A percentile compares a stretch with the other conserved stretches of the same genome.
phyloP scores from a whole-genome alignment of 192 early-diverging fungal species.

The Coemansia sp. region DNA sequence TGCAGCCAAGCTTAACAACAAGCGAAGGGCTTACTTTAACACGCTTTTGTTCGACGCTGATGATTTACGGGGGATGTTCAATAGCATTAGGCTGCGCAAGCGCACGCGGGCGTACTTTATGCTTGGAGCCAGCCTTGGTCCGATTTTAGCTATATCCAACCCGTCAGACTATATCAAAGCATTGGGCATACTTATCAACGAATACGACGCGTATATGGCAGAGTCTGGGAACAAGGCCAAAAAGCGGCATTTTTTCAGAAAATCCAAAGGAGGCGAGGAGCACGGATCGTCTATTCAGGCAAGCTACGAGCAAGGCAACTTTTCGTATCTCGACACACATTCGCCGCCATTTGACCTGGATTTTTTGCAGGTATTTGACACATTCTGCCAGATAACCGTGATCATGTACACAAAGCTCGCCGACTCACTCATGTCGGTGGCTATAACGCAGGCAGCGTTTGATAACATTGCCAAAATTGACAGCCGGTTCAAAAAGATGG shows the following conservation, averaged over 20 bases:
- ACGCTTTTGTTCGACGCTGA: constrained; percentile 45
- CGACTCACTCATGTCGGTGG: constrained; percentile 41
- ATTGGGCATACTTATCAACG: constrained; percentile 59
- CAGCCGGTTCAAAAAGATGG: constrained; percentile 67
- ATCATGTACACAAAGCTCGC: constrained; percentile 61
- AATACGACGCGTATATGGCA: constrained; percentile 56
- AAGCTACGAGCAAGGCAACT: constrained; percentile 43
- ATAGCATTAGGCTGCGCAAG: constrained; percentile 48
- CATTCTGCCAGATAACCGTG: constrained; percentile 62
- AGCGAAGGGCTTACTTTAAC: constrained; percentile 50
- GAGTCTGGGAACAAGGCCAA: constrained; percentile 49
- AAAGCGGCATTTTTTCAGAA: constrained; percentile 52
- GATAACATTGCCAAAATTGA: constrained; percentile 68
- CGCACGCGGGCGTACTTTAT: constrained; percentile 63
- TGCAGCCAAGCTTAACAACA: constrained; percentile 7
- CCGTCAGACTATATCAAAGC: constrained; percentile 66
- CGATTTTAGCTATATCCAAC: constrained; percentile 63
- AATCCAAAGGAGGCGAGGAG: constrained; percentile 48
- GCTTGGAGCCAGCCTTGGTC: constrained; percentile 64
- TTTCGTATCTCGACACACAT: constrained; percentile 56
- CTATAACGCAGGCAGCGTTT: constrained; percentile 56
- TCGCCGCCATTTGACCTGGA: constrained; percentile 64
- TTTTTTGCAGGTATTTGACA: constrained; percentile 68
- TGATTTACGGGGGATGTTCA: constrained; percentile 48
- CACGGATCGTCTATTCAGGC: constrained; percentile 27